Evolutionary conservation across 176 grass and related monocot species (phyloP).

Genomic region (Thinopyrum elongatum): DNA sequence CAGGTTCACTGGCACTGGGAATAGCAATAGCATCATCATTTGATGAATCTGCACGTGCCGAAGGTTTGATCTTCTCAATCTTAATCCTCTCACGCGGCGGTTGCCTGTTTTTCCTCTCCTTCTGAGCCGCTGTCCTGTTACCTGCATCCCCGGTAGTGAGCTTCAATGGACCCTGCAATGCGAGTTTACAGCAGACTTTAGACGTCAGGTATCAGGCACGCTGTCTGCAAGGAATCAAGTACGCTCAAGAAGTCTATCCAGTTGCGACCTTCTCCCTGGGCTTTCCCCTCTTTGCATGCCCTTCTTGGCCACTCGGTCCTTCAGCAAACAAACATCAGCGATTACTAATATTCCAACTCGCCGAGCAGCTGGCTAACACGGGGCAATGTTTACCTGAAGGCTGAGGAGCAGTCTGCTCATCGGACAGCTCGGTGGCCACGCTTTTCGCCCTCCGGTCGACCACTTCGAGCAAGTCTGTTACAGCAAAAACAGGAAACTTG

Average conservation of each 20-base stretch:
- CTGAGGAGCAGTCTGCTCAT: slow-evolving; percentile 71
- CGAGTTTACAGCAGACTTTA: slow-evolving; percentile 16
- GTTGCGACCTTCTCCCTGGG: slow-evolving; percentile 67
- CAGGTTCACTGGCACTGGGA: slow-evolving; percentile 49
- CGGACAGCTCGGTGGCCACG: slow-evolving; percentile 78
- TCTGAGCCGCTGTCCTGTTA: slow-evolving; percentile 35
- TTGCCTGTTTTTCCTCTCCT: slow-evolving; percentile 60
- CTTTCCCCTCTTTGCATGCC: slow-evolving; percentile 62
- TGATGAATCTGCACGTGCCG: slow-evolving; percentile 27
- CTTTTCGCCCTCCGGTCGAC: slow-evolving; percentile 93
- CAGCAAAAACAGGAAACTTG: not conserved
- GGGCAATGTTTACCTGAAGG: slow-evolving; percentile 57
- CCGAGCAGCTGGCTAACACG: slow-evolving; percentile 11
- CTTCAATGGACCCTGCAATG: slow-evolving; percentile 58
- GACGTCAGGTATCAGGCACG: not conserved
- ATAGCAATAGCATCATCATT: slow-evolving; percentile 49
- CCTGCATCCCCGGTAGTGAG: slow-evolving; percentile 39
- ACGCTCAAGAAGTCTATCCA: slow-evolving; percentile 12
- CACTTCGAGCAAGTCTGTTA: slow-evolving; percentile 92
- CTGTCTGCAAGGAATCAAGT: slow-evolving; percentile 7
- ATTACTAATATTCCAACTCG: not conserved
- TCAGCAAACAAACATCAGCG: slow-evolving; percentile 40
- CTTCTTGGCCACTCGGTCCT: slow-evolving; percentile 60
- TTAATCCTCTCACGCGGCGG: slow-evolving; percentile 37
- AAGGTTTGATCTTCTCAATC: slow-evolving; percentile 56